phyloP scores from a whole-genome alignment of 805 yeast genomes.

The Jamesozyma rosinii region DNA sequence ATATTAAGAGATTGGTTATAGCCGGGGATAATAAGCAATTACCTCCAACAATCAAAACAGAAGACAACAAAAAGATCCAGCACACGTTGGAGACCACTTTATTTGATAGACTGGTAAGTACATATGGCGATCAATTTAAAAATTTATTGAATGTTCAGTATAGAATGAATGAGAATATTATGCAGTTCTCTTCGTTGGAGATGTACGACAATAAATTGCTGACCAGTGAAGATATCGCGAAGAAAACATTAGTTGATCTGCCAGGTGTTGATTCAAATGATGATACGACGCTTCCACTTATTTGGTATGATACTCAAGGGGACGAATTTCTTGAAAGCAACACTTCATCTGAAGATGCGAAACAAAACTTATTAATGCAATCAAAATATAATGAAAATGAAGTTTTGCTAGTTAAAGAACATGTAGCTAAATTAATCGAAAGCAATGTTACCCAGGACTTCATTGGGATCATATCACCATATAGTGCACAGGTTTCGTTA shows the following conservation, averaged over 20 bases:
- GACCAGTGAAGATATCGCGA: constrained; percentile 53
- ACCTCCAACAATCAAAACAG: constrained; percentile 78
- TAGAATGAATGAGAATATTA: constrained; percentile 72
- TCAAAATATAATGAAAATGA: constrained; percentile 69
- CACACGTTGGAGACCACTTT: constrained; percentile 52
- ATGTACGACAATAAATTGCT: constrained; percentile 54
- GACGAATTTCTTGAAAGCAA: constrained; percentile 65
- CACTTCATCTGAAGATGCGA: constrained; percentile 14
- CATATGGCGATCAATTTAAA: constrained; percentile 40
- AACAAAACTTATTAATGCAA: constrained; percentile 10
- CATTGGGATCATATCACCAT: constrained; percentile 87
- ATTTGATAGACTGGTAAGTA: constrained; percentile 65
- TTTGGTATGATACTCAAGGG: constrained; percentile 93
- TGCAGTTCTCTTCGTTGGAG: constrained; percentile 63
- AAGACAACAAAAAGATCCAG: constrained; percentile 35
- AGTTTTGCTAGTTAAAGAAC: constrained; percentile 48
- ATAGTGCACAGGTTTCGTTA: constrained; percentile 72
- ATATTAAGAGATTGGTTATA: constrained; percentile 49
- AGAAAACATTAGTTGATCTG: constrained; percentile 47
- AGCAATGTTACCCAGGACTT: constrained; percentile 44
- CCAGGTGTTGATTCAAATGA: constrained; percentile 42
- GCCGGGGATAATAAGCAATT: constrained; percentile 93
- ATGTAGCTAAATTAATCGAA: constrained; percentile 42
- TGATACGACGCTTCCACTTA: constrained; percentile 44
- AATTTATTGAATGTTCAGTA: constrained; percentile 69